A percentile compares a stretch with the other conserved stretches of the same genome.
phyloP scores from a whole-genome alignment of 345 rosid species.

The Pistacia integerrima region DNA sequence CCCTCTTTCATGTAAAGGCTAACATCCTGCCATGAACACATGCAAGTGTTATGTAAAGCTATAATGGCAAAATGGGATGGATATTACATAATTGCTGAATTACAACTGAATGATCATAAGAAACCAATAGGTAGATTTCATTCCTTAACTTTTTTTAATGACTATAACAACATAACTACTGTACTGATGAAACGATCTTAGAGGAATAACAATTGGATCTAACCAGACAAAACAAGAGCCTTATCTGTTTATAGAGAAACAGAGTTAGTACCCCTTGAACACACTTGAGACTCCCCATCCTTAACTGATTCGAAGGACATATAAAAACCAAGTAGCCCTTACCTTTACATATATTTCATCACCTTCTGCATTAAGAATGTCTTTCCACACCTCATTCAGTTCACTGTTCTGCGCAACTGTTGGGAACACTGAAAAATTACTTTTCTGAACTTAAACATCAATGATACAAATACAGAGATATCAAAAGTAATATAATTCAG shows the following conservation, averaged over 20 bases:
- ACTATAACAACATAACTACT: neutral
- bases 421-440: conserved; percentile 15
- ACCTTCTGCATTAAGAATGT: conserved; percentile 88
- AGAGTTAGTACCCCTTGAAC: neutral
- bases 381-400: conserved; percentile 93
- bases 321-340: neutral
- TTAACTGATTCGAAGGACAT: neutral
- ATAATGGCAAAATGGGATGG: neutral
- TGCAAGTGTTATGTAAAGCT: neutral
- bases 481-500: conserved; percentile 16
- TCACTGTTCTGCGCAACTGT: conserved; percentile 85
- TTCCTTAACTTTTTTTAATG: neutral
- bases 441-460: conserved; percentile 5
- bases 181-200: no score
- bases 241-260: neutral
- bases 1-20: conserved; percentile 77
- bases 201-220: neutral
- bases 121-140: neutral
- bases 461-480: neutral
- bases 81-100: neutral
- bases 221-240: neutral
- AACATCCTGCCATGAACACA: conserved; percentile 54
- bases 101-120: neutral
- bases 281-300: neutral
- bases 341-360: conserved; percentile 97